Evolutionary conservation across 768 basidiomycete genomes (phyloP), one percentile per base, ranked within the genome.

Genomic region (Termitomyces sp.): DNA sequence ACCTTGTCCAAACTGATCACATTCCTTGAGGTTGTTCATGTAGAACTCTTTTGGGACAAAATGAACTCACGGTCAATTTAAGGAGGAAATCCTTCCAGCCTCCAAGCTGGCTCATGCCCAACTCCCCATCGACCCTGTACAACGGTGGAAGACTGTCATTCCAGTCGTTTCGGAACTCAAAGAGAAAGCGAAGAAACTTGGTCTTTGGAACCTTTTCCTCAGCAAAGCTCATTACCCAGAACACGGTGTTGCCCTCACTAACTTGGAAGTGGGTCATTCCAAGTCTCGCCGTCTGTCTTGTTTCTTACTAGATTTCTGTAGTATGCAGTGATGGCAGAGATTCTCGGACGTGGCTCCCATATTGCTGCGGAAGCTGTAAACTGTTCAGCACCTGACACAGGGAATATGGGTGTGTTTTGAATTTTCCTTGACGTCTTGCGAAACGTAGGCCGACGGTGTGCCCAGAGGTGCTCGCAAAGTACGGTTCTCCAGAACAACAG

Each of bases 271-370:
- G 63, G 79, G 56, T 40, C 7, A 20, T 50, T 38, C 43, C 43
- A 51, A 35, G 18, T 18, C 12, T 49, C 33, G 55, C 23, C 40
- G 28, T 48, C 43, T 20, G n/a, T 40, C 36, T n/a, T 20, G n/a
- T 20, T 7, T 20, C 41, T 38, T 14, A 5, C 28, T 55, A 35
- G 64, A 43, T 18, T 35, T 5, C 12, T 10, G 46, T 63, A 95
- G 93, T 98, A 99, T 71, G 93, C 91, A 41, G 89, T 98, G 32
- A 97, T 98, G 88, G 95, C 95, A n/a, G 96, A 97, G 73, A 74
- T 97, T 47, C 82, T 98, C 64, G 95, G 95, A 4, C 85, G 93
- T 57, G 87, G 82, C 23, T 88, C 89, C 9, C 87, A 87, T 63
- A 74, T 95, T 52, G 93, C 89, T 3, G 86, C 95, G 23, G 88